Evolutionary conservation across 306 rosid genomes (phyloP).

Genomic region (Sechiopsis laciniata): DNA sequence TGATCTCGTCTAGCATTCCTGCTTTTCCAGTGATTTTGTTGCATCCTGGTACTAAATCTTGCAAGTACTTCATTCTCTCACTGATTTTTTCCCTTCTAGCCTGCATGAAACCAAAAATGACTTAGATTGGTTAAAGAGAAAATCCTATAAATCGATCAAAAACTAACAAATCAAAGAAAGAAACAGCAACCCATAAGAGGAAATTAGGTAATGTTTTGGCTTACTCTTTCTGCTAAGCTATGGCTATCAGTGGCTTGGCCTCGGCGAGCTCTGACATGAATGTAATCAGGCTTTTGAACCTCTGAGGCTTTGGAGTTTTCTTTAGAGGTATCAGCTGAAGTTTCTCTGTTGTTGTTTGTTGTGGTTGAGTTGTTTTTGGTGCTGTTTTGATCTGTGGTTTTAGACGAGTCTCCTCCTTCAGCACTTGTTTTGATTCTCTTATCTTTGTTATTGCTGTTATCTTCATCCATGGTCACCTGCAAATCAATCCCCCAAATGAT

Average conservation of each 20-base stretch:
- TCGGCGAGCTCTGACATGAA: conserved; percentile 88
- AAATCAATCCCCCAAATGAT: conserved; percentile 11
- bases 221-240: conserved; percentile 90
- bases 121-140: background rate
- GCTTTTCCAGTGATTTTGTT: conserved; percentile 94
- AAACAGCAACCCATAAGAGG: background rate
- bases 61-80: conserved; percentile 90
- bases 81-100: conserved; percentile 93
- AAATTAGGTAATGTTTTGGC: conserved; percentile 11
- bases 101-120: conserved; percentile 28
- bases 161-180: background rate
- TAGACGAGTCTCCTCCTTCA: conserved; percentile 59
- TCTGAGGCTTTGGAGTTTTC: conserved; percentile 76
- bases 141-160: background rate
- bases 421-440: conserved; percentile 51
- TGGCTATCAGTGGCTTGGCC: conserved; percentile 98
- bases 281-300: conserved; percentile 73
- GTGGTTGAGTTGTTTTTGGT: conserved; percentile 30
- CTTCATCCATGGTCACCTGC: conserved; percentile 48
- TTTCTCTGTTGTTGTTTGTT: conserved; percentile 37
- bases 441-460: conserved; percentile 33
- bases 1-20: conserved; percentile 97
- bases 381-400: conserved; percentile 41
- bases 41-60: conserved; percentile 97
- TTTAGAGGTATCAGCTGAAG: conserved; percentile 49